Evolutionary conservation across 2,329 filamentous ascomycete genomes (phyloP), one percentile per base, ranked within the genome.

Genomic region (Tolypocladium ophioglossoides): DNA sequence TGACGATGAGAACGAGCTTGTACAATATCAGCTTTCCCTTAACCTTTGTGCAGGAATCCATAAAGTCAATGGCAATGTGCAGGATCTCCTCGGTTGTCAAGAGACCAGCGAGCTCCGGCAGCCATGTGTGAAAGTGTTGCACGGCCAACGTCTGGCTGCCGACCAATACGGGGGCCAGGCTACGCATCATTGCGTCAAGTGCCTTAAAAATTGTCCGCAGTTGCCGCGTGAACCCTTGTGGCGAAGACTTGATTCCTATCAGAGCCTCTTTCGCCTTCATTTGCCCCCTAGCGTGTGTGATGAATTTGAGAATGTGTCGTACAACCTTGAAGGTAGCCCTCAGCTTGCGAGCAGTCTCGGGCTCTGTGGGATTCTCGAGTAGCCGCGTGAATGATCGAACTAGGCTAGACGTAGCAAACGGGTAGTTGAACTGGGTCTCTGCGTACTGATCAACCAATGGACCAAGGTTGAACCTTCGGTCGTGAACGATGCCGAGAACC

Each of bases 61-160:
- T 86, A 65, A 97, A 95, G 70, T 92, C 89, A 57, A 95, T 89
- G 41, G 91, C 90, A 58, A 96, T 87, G 63, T 95, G 87, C 52
- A 96, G 75, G 48, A 96, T 92, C 67, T 97, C 92, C 62, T 91
- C 86, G 0, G 86, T 84, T 4, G 80, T 82, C 65, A 97, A 78
- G 39, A 94, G 77, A 2, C 85, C 83, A 0, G 83, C 78, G 11
- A 99, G 81, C 66, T 97, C 92, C 0, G 94, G 92, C n/a, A 99
- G 75, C 94, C 94, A 99, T 0, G 89, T 88, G 66, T 97, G 92
- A 68, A 97, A 95, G 68, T 97, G 90, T 69, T 99, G 94, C 14
- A 97, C 91, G 2, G 95, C 85, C 51, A 99, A 75, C 0, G 94
- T 97, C 71, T 99, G 95, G 58, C 89, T 97, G 37, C 94, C 94